A percentile compares a stretch with the other conserved stretches of the same genome.
Evolutionary conservation across 1,284 basidiomycete genomes (phyloP).

Genomic region (Puccinia coronata): DNA sequence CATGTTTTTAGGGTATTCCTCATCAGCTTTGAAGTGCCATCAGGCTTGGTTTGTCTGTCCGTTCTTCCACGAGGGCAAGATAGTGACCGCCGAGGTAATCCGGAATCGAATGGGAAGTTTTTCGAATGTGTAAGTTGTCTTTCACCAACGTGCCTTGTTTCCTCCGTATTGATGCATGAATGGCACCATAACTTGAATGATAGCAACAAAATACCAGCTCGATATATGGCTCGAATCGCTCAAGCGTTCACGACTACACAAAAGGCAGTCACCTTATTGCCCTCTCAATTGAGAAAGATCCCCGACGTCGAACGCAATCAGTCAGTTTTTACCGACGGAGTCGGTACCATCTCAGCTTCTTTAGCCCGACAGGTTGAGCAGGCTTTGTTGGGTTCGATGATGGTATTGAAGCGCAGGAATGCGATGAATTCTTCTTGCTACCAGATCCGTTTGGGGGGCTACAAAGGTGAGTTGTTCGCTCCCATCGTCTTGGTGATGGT

Average conservation of each 20-base stretch:
- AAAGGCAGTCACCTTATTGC: slow-evolving; percentile 66
- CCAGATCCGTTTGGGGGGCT: slow-evolving; percentile 75
- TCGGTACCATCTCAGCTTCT: slow-evolving; percentile 68
- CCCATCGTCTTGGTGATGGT: neutral
- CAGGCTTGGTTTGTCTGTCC: slow-evolving; percentile 74
- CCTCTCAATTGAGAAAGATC: slow-evolving; percentile 62
- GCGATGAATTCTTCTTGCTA: slow-evolving; percentile 60
- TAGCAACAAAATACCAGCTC: slow-evolving; percentile 68
- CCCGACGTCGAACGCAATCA: slow-evolving; percentile 62
- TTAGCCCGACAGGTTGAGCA: slow-evolving; percentile 66
- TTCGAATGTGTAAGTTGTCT: slow-evolving; percentile 26
- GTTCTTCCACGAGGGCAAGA: slow-evolving; percentile 65
- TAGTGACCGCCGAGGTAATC: slow-evolving; percentile 56
- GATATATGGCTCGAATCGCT: slow-evolving; percentile 76
- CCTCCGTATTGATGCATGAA: neutral
- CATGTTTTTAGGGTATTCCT: slow-evolving; percentile 73
- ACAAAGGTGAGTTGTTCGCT: slow-evolving; percentile 61
- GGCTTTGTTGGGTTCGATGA: slow-evolving; percentile 55
- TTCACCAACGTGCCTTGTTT: neutral
- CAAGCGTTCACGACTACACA: slow-evolving; percentile 80
- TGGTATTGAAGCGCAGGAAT: slow-evolving; percentile 52
- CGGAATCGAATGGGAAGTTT: slow-evolving; percentile 53
- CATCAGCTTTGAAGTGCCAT: slow-evolving; percentile 70
- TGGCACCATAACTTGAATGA: neutral
- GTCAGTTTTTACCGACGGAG: slow-evolving; percentile 69